Base-by-base conservation (phyloP, 2,329 filamentous ascomycete genomes). In the Dothideomycetidae sp. region DNA sequence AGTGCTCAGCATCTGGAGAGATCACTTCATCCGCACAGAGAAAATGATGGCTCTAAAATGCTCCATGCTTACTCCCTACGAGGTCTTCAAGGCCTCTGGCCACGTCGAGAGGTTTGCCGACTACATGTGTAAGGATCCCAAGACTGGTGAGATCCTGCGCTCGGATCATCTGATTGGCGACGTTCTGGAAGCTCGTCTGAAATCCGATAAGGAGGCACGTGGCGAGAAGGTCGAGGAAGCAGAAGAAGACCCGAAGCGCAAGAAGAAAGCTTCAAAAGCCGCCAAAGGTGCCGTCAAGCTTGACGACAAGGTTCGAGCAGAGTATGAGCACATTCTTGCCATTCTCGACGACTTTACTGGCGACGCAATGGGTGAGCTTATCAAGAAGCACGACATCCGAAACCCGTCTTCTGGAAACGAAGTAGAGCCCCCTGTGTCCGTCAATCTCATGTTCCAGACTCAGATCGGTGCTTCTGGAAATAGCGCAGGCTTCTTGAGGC, bases 401-500 rank as follows among this genome's bases (percentile, higher is more conserved):
- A 93, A 93, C 62, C 86, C 88, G 17, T 70, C 71, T 35, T 93
- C 81, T 49, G 80, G 77, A 48, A 73, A 75, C 44, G 73, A 81
- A 50, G 77, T 92, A 26, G 72, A 75, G 17, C 78, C 81, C 18
- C 90, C 90, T 3, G 79, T 93, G 35, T 70, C 84, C 29, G 94
- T 96, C 73, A 98, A 98, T 65, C 76, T 98, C 53, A 98, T 98
- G 90, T 98, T 96, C 70, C 79, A 88, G 61, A 94, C 88, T 29
- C 70, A 81, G 23, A 96, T 98, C 55, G 90, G 90, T 44, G 86
- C 88, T 40, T 92, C 82, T 64, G 81, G 81, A 60, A 86, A 92
- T 55, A 68, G 81, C 44, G 74, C 81, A 33, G 86, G 83, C 38
- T 94, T 84, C 59, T 69, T 94, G 41, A 75, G 86, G 39, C 90